These are phyloP conservation scores for Tillandsia leiboldiana DNA, from an alignment of 176 grass and related monocot species.

Conservation along the genomic window DNA sequence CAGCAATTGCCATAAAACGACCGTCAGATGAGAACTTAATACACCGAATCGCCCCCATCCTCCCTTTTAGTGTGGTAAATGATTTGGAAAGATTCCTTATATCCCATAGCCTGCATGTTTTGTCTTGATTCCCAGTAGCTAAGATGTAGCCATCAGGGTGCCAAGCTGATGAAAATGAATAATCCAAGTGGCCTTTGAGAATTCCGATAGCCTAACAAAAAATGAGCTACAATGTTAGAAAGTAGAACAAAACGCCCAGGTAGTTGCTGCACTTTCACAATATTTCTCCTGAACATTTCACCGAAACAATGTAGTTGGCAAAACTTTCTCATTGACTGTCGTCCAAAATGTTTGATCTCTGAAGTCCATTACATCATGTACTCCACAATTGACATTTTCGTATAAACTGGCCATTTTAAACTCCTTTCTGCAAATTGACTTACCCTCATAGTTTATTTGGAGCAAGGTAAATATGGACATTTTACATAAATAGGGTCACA, in stretches of 20 bases:
- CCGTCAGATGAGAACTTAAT: slow-evolving; percentile 83
- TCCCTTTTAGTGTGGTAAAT: slow-evolving; percentile 63
- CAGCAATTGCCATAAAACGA: slow-evolving; percentile 85
- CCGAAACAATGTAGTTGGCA: too few species aligned
- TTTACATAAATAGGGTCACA: neutral
- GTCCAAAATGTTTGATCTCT: too few species aligned
- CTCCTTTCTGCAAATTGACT: too few species aligned
- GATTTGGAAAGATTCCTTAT: slow-evolving; percentile 69
- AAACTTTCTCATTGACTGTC: too few species aligned
- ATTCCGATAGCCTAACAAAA: slow-evolving; percentile 48
- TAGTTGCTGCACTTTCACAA: too few species aligned
- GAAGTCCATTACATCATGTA: too few species aligned
- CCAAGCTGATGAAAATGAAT: slow-evolving; percentile 93
- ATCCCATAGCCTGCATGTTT: slow-evolving; percentile 95
- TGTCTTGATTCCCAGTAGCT: slow-evolving; percentile 97
- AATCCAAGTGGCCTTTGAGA: slow-evolving; percentile 72
- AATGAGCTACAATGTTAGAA: neutral
- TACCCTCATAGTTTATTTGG: too few species aligned
- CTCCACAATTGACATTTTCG: too few species aligned
- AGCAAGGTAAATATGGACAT: neutral
- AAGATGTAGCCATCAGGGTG: slow-evolving; percentile 74
- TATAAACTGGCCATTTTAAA: too few species aligned
- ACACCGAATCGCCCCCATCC: slow-evolving; percentile 79
- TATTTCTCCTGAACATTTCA: too few species aligned
- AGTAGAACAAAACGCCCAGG: slow-evolving; percentile 5